Conservation (phyloP, 2,329 filamentous ascomycete genomes). For the Helotiales sp. region DNA sequence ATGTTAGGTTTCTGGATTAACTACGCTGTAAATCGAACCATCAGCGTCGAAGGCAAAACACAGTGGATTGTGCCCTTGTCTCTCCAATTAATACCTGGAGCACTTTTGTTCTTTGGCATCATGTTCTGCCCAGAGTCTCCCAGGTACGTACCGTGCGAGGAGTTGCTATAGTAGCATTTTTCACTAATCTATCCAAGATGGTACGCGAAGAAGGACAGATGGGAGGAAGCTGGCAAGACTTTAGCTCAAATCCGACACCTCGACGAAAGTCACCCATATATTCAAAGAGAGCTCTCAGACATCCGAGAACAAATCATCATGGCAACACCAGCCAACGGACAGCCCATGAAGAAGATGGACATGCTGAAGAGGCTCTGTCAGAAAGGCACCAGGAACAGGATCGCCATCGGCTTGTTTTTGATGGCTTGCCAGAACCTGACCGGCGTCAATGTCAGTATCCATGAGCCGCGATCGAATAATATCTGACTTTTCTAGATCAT, state of each 20-base stretch:
- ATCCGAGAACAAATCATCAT: constrained; percentile 46
- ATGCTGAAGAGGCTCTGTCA: constrained; percentile 12
- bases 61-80: constrained; percentile 50
- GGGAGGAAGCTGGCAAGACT: constrained; percentile 45
- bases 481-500: constrained; percentile 36
- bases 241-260: constrained; percentile 52
- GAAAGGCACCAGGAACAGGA: constrained; percentile 10
- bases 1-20: constrained; percentile 52
- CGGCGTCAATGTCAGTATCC: constrained; percentile 61
- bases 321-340: not conserved
- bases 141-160: constrained; percentile 21
- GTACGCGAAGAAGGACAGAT: constrained; percentile 30
- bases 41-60: constrained; percentile 37
- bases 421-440: constrained; percentile 46
- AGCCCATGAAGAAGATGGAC: constrained; percentile 3
- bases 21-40: constrained; percentile 47
- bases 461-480: not conserved
- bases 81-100: constrained; percentile 49
- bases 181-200: not conserved
- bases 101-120: constrained; percentile 37
- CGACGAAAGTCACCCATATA: constrained; percentile 46
- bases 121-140: constrained; percentile 41
- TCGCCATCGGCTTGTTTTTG: constrained; percentile 7
- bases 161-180: too few species aligned
- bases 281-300: constrained; percentile 55